phyloP scores from a whole-genome alignment of 169 alveolate species.

The Cyclospora cayetanensis region DNA sequence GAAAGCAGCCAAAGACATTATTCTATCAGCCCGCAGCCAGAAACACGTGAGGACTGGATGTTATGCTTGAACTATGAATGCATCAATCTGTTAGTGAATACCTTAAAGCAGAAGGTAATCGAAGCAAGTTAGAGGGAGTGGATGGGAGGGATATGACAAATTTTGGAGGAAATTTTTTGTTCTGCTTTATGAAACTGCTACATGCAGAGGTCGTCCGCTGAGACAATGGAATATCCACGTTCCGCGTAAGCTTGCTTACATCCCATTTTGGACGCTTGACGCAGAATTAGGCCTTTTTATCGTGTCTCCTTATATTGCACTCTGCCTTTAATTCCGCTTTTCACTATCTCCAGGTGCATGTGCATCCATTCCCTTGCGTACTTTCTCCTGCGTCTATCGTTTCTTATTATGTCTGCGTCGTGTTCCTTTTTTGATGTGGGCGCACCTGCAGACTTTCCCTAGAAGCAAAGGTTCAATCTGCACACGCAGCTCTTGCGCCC shows the following conservation, averaged over 20 bases:
- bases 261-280: background rate
- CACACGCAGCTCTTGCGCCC: conserved; percentile 68
- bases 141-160: background rate
- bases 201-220: conserved; percentile 7
- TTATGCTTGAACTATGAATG: background rate
- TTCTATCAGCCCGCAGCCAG: conserved; percentile 58
- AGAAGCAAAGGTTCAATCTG: conserved; percentile 68
- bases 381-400: too few species aligned
- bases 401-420: too few species aligned
- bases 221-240: background rate
- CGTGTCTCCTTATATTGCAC: too few species aligned
- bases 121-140: background rate
- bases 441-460: conserved; percentile 57
- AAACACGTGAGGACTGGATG: background rate
- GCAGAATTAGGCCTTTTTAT: background rate
- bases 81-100: background rate
- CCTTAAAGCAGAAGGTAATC: background rate
- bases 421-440: too few species aligned
- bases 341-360: too few species aligned
- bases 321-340: too few species aligned
- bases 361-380: too few species aligned
- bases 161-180: background rate
- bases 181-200: background rate
- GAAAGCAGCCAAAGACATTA: conserved; percentile 34
- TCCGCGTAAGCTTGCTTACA: background rate